Evolutionary conservation across 768 basidiomycete species (phyloP), one percentile per base, ranked within the genome.

Genomic region (Lyophyllum decastes): DNA sequence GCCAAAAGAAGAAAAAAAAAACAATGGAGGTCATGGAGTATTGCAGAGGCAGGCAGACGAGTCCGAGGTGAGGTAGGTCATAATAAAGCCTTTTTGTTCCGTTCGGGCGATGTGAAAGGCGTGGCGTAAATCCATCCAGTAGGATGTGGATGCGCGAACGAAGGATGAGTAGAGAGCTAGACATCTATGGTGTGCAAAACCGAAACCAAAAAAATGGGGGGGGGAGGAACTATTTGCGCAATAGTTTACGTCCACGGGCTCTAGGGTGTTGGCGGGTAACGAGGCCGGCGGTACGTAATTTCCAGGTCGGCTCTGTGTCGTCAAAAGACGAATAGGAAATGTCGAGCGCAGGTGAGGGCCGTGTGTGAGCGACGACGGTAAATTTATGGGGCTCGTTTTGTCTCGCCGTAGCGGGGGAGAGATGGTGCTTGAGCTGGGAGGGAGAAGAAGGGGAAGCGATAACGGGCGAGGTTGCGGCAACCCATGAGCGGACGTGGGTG

Each of bases 401-500:
- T 49, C 27, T 43, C 55, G 61, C 24, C 55, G 58, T 53, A 49
- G 51, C 8, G 19, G 55, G 19, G 34, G 55, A 19, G 45, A 58
- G 30, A 54, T 49, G 52, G 41, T 21, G 51, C 50, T 61, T 21
- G 63, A 54, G 58, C 60, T 65, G 27, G 61, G 61, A 48, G 60
- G 65, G n/a, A 55, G 12, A 61, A 66, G 61, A 63, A 61, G 68
- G 56, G 60, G 66, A 44, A 56, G 61, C 49, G 55, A 68, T 68
- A 57, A 71, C 16, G 61, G 66, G 27, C 55, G 64, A 72, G 49
- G 9, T 41, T 5, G 77, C 69, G 17, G 78, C 64, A 9, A 80
- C 78, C 71, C 82, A 80, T 5, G 78, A 79, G 34, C 72, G 76
- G 41, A 82, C 76, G 46, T 81, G 78, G 38, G 72, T 73, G 40